Percentiles rank a stretch among this genome's conserved stretches.
Conservation (phyloP, 2,329 filamentous ascomycete genomes). For the Blastomyces emzantsi region DNA sequence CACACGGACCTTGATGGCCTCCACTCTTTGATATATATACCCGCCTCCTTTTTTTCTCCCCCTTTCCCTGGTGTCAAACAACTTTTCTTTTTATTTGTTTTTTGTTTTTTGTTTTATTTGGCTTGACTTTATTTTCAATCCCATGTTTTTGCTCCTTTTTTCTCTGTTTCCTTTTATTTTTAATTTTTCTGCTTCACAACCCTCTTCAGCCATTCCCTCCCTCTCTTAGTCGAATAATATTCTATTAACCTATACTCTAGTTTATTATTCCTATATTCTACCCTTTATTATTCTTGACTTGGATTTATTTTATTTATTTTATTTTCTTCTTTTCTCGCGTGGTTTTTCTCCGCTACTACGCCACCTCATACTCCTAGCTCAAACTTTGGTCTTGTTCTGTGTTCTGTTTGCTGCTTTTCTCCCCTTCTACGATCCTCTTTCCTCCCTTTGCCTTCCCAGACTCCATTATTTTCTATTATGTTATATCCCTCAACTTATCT, state of each 20-base stretch:
- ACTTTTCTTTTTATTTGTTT: not conserved
- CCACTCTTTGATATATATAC: not conserved
- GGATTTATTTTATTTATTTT: constrained; percentile 5
- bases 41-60: not conserved
- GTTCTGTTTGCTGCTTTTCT: not conserved
- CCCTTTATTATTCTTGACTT: constrained; percentile 7
- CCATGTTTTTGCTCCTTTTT: not conserved
- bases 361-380: constrained; percentile 1
- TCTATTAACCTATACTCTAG: constrained; percentile 10
- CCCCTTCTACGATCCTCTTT: not conserved
- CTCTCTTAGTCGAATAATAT: not conserved
- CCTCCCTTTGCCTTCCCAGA: not conserved
- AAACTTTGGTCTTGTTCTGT: not conserved
- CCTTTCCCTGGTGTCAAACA: not conserved
- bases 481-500: constrained; percentile 5
- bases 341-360: not conserved
- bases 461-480: not conserved
- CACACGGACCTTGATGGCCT: constrained; percentile 1
- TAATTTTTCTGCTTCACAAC: not conserved
- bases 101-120: no score
- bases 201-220: not conserved
- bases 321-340: constrained; percentile 4
- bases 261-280: constrained; percentile 5
- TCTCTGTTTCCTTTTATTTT: not conserved
- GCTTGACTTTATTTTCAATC: not conserved